Base-by-base conservation (phyloP, 371 early-diverging fungal species). In the Entomophthora muscae region DNA sequence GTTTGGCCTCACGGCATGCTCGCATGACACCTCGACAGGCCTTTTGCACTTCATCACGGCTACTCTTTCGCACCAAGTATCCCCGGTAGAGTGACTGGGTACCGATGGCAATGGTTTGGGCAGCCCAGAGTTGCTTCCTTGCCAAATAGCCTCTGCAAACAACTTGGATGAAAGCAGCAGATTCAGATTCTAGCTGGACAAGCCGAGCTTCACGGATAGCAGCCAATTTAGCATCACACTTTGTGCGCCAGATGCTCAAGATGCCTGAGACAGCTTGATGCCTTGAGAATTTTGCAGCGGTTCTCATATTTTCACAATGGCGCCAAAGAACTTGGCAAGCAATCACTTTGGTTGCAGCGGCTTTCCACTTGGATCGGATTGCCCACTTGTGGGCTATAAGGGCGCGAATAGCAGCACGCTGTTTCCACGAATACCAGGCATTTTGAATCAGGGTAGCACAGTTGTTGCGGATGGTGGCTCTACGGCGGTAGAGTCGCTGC, bases 21-120 rank as follows among this genome's bases (percentile, higher is more conserved):
- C 65, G 13, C 28, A 65, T 7, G 1, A 70, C 72, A 42, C 70
- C 61, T 42, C 69, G 53, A 1, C 70, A 64, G 7, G 33, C 33
- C 23, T 22, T 12, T 32, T 24, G 32, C 12, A 61, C 27, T 7
- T 42, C 12, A 22, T 27, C 13, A 24, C 12, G 17, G n/a, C n/a
- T 22, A 3, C 5, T 30, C 22, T 33, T 61, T 3, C 61, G 31
- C 7, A 61, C 61, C 21, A 7, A 12, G 22, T 61, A 27, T 10
- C 61, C 61, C 3, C 61, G 32, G 13, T 21, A 32, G 22, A 61
- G 21, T 24, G 23, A 3, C 42, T 32, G 61, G 22, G 31, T 7
- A 21, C 12, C 3, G 2, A 32, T 13, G n/a, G 61, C 33, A 33
- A 30, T 42, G 3, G 2, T 3, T 5, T 33, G 21, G 24, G n/a